Base-by-base conservation (phyloP, 352 stramenopile genomes). In the Globisporangium carolinianum region DNA sequence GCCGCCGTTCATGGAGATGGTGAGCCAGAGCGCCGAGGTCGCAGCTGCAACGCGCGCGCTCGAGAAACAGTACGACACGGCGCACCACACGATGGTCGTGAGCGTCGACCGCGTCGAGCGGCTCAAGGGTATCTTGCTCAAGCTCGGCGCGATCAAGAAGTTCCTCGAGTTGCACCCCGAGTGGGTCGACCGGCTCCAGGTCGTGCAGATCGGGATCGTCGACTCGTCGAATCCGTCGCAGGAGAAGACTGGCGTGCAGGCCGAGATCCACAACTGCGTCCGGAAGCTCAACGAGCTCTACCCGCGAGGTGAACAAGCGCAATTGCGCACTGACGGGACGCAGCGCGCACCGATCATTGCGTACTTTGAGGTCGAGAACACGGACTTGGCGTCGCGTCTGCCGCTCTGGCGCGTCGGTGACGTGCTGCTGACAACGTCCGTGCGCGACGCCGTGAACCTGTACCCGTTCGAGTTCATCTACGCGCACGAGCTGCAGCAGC, bases 61-160 rank as follows among this genome's bases (percentile, higher is more conserved):
- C 35, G 54, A 62, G 7, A 57, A 71, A 11, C 84, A 83, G 50
- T 91, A 86, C 56, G 69, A 81, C 45, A 68, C 70, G 4, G 69
- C 71, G 41, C 72, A 79, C 24, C 74, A 75, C 37, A 88, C 62
- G 32, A 86, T 98, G 38, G 94, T 98, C 53, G 88, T 96, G 51
- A 97, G 93, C 50, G 89, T 99, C 53, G 94, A 98, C 69, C 72
- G 90, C 47, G 73, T 99, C 43, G 97, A 99, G 72, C 88, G 96
- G 5, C 73, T 99, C 8, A 98, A 98, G 66, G 97, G 97, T 5
- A 96, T 99, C 51, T 79, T 96, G 56, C 74, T 99, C 14, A 99
- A 99, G 71, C 75, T 99, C 48, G 77, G 97, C 35, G 96, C 95
- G 0, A 86, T 99, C 41, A 93, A 99, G 62, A 78, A 91, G 17